Evolutionary conservation across 1,284 basidiomycete species (phyloP).

Genomic region (Tylopilus sp.): DNA sequence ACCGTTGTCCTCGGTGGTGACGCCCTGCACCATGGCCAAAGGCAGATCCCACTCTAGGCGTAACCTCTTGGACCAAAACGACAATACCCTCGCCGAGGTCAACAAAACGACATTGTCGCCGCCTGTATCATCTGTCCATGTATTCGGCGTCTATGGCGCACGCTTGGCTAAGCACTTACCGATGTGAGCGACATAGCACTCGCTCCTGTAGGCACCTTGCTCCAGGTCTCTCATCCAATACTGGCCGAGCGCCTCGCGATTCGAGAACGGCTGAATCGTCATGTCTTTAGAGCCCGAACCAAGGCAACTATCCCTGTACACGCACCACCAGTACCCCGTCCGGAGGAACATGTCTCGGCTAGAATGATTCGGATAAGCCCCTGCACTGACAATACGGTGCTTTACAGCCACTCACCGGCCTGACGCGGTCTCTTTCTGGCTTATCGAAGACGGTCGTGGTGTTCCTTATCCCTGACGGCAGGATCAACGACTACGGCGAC

Average conservation of each 20-base stretch:
- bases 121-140: conserved; percentile 60
- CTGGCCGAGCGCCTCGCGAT: conserved; percentile 89
- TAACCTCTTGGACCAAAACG: conserved; percentile 82
- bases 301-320: conserved; percentile 8
- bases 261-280: conserved; percentile 68
- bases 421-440: conserved; percentile 82
- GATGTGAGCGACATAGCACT: conserved; percentile 89
- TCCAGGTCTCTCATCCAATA: conserved; percentile 95
- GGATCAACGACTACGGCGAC: conserved; percentile 6
- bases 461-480: conserved; percentile 72
- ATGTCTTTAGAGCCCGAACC: conserved; percentile 5
- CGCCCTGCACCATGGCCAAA: conserved; percentile 80
- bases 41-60: conserved; percentile 90
- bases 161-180: conserved; percentile 43
- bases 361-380: conserved; percentile 1
- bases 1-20: conserved; percentile 85
- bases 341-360: conserved; percentile 82
- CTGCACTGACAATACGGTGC: not conserved
- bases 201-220: conserved; percentile 78
- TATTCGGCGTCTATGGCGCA: conserved; percentile 12
- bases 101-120: conserved; percentile 83
- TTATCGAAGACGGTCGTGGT: conserved; percentile 98
- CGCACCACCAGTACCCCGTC: conserved; percentile 83
- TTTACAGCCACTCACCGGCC: conserved; percentile 52
- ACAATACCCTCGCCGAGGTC: conserved; percentile 74